Evolutionary conservation across 257 asterid species (phyloP), one percentile per base, ranked within the genome.

Genomic region (Solanum clarkiae): DNA sequence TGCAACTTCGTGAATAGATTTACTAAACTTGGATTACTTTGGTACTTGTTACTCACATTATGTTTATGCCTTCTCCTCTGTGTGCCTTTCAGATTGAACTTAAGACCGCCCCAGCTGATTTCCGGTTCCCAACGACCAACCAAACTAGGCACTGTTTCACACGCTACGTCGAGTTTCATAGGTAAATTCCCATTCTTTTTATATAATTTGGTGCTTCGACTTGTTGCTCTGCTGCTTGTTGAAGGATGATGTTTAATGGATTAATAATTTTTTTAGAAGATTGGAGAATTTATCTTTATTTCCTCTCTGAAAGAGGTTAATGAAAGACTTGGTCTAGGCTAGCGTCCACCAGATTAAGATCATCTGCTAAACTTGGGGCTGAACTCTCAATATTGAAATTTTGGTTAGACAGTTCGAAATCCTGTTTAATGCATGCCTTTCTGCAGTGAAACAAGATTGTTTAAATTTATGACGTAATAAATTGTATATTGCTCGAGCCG

Each of bases 131-230:
- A 56, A 96, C 99, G 5, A 96, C 99, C 81, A 96, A 96, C 85
- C 99, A 96, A 90, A 91, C 98, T 11, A 93, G 99, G 85, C 98
- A 96, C 86, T 94, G 98, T 87, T 96, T 96, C 93, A 94, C 98
- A 84, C 98, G 98, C 88, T 94, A 93, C 89, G 88, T 94, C 84
- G 99, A 96, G 90, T 96, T 91, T 83, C 98, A 94, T 91, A 88
- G 97, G 99, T 94, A 86, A 87, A 24, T 45, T 60, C 65, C 54
- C 47, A 36, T 42, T 18, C 24, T 5, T 83, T 60, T 82, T 77
- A 15, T 45, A 26, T 24, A 51, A 9, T 53, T 53, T 51, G 26
- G 62, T 75, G 42, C 65, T 51, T 4, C 26, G 65, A 51, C 47
- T 77, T 77, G 26, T 77, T 77, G 8, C n/a, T 45, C 20, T 45